phyloP scores from a whole-genome alignment of 495 filamentous ascomycete genomes.

The Penicillium turbatum region DNA sequence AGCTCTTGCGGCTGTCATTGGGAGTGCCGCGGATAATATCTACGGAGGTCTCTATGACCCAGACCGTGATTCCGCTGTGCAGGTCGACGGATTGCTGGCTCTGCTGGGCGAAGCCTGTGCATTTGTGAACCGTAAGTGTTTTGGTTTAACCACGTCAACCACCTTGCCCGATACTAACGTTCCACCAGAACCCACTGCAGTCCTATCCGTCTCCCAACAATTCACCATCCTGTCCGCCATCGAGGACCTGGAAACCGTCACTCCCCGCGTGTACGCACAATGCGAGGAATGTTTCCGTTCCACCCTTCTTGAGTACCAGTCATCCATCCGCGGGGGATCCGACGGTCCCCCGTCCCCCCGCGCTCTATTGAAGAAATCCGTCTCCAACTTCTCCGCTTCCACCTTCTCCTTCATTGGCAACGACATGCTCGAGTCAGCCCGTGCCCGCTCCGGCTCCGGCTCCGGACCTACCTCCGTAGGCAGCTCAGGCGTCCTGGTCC shows the following conservation, averaged over 20 bases:
- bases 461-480: constrained; percentile 46
- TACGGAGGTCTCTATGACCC: constrained; percentile 82
- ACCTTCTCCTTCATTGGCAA: constrained; percentile 68
- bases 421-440: constrained; percentile 56
- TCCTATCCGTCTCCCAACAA: constrained; percentile 56
- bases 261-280: constrained; percentile 60
- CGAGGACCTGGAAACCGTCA: constrained; percentile 77
- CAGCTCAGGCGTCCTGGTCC: constrained; percentile 53
- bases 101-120: constrained; percentile 77
- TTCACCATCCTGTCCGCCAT: constrained; percentile 72
- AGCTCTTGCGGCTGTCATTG: constrained; percentile 71
- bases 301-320: constrained; percentile 44
- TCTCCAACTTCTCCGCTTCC: constrained; percentile 49
- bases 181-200: constrained; percentile 32
- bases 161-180: constrained; percentile 8
- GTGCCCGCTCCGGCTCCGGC: constrained; percentile 46
- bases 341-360: constrained; percentile 52
- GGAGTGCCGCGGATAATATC: constrained; percentile 81
- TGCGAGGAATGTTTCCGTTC: constrained; percentile 65
- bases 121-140: constrained; percentile 59
- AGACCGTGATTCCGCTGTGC: constrained; percentile 69
- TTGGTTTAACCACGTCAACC: neutral
- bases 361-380: constrained; percentile 63
- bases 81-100: constrained; percentile 78
- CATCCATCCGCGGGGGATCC: constrained; percentile 43